Conservation (phyloP, 768 basidiomycete species). For the Auriscalpium vulgare region DNA sequence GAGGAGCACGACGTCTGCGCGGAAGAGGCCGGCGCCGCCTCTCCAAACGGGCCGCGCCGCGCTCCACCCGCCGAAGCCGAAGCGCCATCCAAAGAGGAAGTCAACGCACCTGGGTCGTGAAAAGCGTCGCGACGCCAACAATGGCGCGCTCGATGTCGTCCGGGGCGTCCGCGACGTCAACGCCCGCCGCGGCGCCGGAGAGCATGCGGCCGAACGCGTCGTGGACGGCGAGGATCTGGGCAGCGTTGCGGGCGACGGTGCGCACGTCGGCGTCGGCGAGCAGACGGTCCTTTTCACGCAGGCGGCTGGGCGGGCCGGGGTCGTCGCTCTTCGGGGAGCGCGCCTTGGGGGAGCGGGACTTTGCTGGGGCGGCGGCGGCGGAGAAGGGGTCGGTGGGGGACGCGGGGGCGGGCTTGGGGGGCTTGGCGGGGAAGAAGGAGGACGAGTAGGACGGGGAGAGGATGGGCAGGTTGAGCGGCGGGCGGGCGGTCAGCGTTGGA, state of each 20-base stretch:
- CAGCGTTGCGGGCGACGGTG: slow-evolving; percentile 56
- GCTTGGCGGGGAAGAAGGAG: neutral
- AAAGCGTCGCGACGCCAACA: slow-evolving; percentile 15
- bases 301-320: slow-evolving; percentile 11
- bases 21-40: no score
- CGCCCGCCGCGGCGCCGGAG: slow-evolving; percentile 29
- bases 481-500: slow-evolving; percentile 22
- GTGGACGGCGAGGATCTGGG: slow-evolving; percentile 59
- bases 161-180: neutral
- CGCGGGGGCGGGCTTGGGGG: neutral
- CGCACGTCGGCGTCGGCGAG: slow-evolving; percentile 54
- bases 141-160: slow-evolving; percentile 19
- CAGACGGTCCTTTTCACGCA: slow-evolving; percentile 28
- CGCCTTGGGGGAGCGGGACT: neutral
- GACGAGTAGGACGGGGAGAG: slow-evolving; percentile 14
- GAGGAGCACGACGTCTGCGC: no score
- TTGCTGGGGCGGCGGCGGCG: neutral
- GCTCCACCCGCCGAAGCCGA: neutral
- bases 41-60: slow-evolving; percentile 5
- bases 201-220: slow-evolving; percentile 58
- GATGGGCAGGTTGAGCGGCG: slow-evolving; percentile 25
- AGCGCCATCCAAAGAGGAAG: neutral
- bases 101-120: slow-evolving; percentile 19
- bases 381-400: neutral
- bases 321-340: slow-evolving; percentile 3